Evolutionary conservation across 768 basidiomycete species (phyloP).

Genomic region (Kwoniella pini): DNA sequence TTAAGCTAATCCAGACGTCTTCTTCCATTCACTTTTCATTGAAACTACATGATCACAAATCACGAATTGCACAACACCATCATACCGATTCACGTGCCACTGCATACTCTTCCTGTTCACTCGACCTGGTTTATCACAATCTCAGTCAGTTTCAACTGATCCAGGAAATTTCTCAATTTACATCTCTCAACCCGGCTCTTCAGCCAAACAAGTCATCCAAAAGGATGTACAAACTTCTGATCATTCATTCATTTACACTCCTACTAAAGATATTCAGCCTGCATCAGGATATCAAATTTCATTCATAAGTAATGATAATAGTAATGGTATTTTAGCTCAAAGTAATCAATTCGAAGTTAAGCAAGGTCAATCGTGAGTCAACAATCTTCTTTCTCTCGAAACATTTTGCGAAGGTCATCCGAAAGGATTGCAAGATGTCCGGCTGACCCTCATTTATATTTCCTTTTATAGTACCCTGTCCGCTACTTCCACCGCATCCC

Average conservation of each 20-base stretch:
- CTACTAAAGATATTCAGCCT: slow-evolving; percentile 16
- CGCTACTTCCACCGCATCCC: slow-evolving; percentile 8
- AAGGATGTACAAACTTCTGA: slow-evolving; percentile 29
- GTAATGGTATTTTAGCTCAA: slow-evolving; percentile 41
- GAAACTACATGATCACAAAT: neutral
- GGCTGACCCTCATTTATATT: too few relatives aligned
- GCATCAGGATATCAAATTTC: slow-evolving; percentile 28
- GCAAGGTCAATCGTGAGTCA: slow-evolving; percentile 34
- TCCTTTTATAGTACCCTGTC: slow-evolving; percentile 8
- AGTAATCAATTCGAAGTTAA: slow-evolving; percentile 38
- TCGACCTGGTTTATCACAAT: neutral
- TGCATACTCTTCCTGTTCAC: neutral
- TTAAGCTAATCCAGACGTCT: too few relatives aligned
- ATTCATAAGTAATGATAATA: slow-evolving; percentile 18
- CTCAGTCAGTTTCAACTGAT: slow-evolving; percentile 41
- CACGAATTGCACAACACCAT: too few relatives aligned
- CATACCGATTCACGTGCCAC: neutral
- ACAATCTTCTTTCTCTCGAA: neutral
- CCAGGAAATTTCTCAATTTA: slow-evolving; percentile 41
- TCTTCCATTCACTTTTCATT: neutral
- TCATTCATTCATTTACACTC: slow-evolving; percentile 33
- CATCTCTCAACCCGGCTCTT: slow-evolving; percentile 26
- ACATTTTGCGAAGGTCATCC: too few relatives aligned
- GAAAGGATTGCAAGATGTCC: too few relatives aligned
- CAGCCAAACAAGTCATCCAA: slow-evolving; percentile 32